phyloP scores from a whole-genome alignment of 208 protist species.

The Leishmania guyanensis region DNA sequence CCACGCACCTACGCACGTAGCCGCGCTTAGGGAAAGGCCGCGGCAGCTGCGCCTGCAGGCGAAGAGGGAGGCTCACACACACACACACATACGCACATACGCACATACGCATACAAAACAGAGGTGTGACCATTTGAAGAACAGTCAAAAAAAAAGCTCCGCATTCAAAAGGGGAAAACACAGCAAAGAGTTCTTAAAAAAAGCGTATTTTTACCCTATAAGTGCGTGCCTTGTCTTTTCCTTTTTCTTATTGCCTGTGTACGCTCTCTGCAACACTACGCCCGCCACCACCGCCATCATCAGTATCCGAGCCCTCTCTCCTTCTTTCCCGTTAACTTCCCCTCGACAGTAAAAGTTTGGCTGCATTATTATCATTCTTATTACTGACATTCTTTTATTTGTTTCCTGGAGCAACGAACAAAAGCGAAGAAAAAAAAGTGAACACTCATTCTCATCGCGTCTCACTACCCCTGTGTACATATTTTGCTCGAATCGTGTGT shows the following conservation, averaged over 20 bases:
- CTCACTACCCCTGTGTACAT: background rate
- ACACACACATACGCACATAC: no score
- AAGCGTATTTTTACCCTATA: background rate
- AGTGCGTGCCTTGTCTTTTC: background rate
- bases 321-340: background rate
- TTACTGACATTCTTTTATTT: background rate
- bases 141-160: background rate
- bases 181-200: background rate
- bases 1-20: background rate
- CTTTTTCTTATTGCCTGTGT: background rate
- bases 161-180: background rate
- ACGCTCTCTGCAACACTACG: background rate
- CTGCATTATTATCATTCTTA: background rate
- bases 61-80: background rate
- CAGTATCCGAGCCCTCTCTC: background rate
- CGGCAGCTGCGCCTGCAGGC: background rate
- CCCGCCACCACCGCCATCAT: background rate
- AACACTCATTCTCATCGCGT: background rate
- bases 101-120: background rate
- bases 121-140: no score
- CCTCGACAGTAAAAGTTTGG: background rate
- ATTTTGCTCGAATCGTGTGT: no score
- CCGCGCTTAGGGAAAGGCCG: background rate
- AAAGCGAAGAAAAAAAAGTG: background rate
- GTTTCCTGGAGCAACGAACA: background rate